Percentiles rank a stretch among this genome's conserved stretches.
Conservation (phyloP, 306 rosid species). For the Cajanus cajan region DNA sequence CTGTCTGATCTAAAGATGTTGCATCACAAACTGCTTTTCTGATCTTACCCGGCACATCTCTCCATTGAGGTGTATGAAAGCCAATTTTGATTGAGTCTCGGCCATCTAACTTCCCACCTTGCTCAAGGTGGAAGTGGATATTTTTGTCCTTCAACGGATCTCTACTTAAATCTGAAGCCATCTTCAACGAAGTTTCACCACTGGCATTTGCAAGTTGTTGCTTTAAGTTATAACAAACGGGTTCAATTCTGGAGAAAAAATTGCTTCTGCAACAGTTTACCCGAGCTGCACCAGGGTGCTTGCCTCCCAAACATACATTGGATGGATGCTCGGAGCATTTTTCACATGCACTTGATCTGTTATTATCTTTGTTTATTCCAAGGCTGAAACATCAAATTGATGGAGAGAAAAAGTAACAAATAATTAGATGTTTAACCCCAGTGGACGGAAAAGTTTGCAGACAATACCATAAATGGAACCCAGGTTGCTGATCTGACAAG, state of each 20-base stretch:
- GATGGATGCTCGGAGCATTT: constrained; percentile 39
- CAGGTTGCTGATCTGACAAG: not conserved
- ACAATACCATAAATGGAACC: not conserved
- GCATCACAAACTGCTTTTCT: constrained; percentile 43
- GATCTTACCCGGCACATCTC: constrained; percentile 62
- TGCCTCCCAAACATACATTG: constrained; percentile 29
- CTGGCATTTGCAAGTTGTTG: constrained; percentile 28
- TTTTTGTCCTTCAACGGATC: constrained; percentile 31
- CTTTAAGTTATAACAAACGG: constrained; percentile 22
- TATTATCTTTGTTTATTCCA: constrained; percentile 37
- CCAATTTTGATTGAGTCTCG: constrained; percentile 24
- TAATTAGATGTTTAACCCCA: constrained; percentile 1
- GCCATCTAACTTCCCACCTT: constrained; percentile 32
- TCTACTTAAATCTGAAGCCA: constrained; percentile 32
- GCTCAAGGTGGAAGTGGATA: constrained; percentile 29
- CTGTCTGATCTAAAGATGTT: constrained; percentile 29
- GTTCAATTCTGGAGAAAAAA: constrained; percentile 38
- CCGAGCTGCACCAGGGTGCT: constrained; percentile 26
- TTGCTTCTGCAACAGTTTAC: constrained; percentile 31
- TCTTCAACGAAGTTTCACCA: constrained; percentile 36
- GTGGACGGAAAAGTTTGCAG: constrained; percentile 4
- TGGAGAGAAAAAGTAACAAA: not conserved
- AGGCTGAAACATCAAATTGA: constrained; percentile 37
- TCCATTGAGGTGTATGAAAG: constrained; percentile 52
- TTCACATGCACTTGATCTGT: constrained; percentile 39